Percentiles rank a stretch among this genome's conserved stretches.
phyloP scores from a whole-genome alignment of 2,329 filamentous ascomycete species.

The Setomelanomma holmii region DNA sequence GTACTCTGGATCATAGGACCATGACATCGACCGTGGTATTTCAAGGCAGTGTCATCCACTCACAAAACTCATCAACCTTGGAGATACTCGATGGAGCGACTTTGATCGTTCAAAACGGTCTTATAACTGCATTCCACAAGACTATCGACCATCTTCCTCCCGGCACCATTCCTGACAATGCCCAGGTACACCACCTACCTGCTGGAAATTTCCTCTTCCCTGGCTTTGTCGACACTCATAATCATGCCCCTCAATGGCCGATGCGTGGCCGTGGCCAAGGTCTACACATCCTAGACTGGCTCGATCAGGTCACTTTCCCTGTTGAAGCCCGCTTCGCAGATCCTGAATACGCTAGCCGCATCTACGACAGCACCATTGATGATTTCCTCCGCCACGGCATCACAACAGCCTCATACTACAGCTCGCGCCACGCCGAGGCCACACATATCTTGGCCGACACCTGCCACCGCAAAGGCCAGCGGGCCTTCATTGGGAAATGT shows the following conservation, averaged over 20 bases:
- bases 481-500: slow-evolving; percentile 68
- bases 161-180: background rate
- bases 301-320: slow-evolving; percentile 69
- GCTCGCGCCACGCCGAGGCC: slow-evolving; percentile 62
- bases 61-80: background rate
- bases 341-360: slow-evolving; percentile 55
- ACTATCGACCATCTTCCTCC: background rate
- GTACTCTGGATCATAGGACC: no score
- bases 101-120: background rate
- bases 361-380: slow-evolving; percentile 51
- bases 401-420: slow-evolving; percentile 69
- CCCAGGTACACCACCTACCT: background rate
- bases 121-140: background rate
- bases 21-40: background rate
- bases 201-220: slow-evolving; percentile 63
- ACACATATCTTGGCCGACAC: slow-evolving; percentile 64
- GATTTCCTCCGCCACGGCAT: slow-evolving; percentile 68
- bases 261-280: slow-evolving; percentile 55
- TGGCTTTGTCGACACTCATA: slow-evolving; percentile 71
- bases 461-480: slow-evolving; percentile 62
- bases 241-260: slow-evolving; percentile 68
- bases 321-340: slow-evolving; percentile 68
- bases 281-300: slow-evolving; percentile 59
- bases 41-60: background rate
- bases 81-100: slow-evolving; percentile 1